Percentiles rank a stretch among this genome's conserved stretches.
Conservation (phyloP, 352 stramenopile genomes). For the Globisporangium solare region DNA sequence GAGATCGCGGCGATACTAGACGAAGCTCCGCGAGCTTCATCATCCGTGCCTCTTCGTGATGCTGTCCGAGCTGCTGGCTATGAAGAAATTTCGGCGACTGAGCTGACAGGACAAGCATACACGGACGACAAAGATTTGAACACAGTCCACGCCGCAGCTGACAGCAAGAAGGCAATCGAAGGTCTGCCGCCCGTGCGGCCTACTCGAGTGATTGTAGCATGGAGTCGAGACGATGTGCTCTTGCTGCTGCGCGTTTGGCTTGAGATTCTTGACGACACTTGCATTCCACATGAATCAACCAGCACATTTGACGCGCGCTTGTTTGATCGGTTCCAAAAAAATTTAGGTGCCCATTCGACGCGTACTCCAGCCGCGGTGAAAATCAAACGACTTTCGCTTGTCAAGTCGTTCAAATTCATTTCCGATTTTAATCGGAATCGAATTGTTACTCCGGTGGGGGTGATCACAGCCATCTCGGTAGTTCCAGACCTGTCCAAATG, state of each 20-base stretch:
- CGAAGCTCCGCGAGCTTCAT: too few relatives aligned
- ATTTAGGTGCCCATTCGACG: background rate
- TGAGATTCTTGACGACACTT: constrained; percentile 7
- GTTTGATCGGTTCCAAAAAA: constrained; percentile 6
- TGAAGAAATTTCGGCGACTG: too few relatives aligned
- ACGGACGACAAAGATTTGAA: too few relatives aligned
- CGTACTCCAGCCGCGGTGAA: constrained; percentile 10
- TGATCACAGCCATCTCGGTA: background rate
- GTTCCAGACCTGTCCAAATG: background rate
- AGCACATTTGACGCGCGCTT: constrained; percentile 10
- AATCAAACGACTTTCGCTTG: constrained; percentile 17
- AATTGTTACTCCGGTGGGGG: constrained; percentile 2
- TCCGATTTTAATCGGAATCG: constrained; percentile 9
- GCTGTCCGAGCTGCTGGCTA: too few relatives aligned
- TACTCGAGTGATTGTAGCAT: background rate
- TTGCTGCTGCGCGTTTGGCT: constrained; percentile 12
- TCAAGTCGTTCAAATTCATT: constrained; percentile 17
- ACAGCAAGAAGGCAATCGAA: background rate
- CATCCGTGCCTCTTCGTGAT: too few relatives aligned
- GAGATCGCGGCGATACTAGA: background rate
- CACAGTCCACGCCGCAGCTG: too few relatives aligned
- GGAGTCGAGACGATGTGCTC: constrained; percentile 10
- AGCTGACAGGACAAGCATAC: too few relatives aligned
- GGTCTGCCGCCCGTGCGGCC: too few relatives aligned
- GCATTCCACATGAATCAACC: constrained; percentile 1